phyloP scores from a whole-genome alignment of 495 filamentous ascomycete genomes.

The Penicillium dipodomyicola region DNA sequence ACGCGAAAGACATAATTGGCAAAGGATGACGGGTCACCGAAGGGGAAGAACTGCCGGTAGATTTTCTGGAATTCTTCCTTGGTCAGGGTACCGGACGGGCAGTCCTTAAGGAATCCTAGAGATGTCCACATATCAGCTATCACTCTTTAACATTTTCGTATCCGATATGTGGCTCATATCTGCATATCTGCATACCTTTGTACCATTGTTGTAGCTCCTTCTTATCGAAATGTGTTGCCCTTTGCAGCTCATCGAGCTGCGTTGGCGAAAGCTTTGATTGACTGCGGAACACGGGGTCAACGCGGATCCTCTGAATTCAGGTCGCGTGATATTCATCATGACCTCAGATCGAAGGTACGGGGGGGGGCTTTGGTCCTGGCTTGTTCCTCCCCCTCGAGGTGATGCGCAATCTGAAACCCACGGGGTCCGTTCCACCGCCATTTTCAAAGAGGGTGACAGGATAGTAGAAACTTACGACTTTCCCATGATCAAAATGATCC shows the following conservation, averaged over 20 bases:
- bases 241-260: conserved; percentile 91
- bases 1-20: conserved; percentile 99
- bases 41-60: conserved; percentile 98
- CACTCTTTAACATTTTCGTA: not conserved
- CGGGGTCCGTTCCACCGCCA: not conserved
- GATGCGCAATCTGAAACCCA: conserved; percentile 1
- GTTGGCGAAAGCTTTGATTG: conserved; percentile 94
- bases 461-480: conserved; percentile 41
- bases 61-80: conserved; percentile 99
- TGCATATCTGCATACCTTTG: conserved; percentile 68
- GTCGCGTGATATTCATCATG: not conserved
- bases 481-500: conserved; percentile 35
- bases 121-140: conserved; percentile 5
- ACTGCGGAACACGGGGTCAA: conserved; percentile 39
- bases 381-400: not conserved
- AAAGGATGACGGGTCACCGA: conserved; percentile 93
- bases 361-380: not conserved
- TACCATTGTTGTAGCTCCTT: conserved; percentile 99
- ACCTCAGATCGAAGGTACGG: not conserved
- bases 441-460: conserved; percentile 13
- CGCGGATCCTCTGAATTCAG: not conserved
- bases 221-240: conserved; percentile 98
- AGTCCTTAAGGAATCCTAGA: conserved; percentile 95
- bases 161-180: not conserved
- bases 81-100: conserved; percentile 90